A percentile compares a stretch with the other conserved stretches of the same genome.
Evolutionary conservation across 345 rosid genomes (phyloP).

Genomic region (Hirschfeldia incana): DNA sequence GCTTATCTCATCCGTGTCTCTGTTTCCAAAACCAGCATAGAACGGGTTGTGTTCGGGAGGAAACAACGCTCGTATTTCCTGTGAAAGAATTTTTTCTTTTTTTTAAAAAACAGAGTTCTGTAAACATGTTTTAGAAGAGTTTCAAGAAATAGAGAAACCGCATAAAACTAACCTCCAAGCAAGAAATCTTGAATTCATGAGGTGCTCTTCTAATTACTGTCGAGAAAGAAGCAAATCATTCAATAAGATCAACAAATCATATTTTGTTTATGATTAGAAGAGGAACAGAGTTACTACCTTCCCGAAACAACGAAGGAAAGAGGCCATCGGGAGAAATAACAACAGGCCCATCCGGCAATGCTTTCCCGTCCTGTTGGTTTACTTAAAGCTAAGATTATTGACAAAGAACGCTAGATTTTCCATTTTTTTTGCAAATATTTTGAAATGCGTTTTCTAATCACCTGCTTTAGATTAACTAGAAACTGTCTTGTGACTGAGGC

Average conservation of each 20-base stretch:
- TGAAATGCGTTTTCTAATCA: slow-evolving; percentile 19
- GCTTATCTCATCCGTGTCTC: slow-evolving; percentile 97
- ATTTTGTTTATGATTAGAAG: background rate
- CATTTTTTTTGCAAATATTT: background rate
- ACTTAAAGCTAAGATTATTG: background rate
- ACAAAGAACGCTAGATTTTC: background rate
- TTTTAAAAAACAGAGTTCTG: background rate
- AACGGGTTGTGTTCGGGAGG: slow-evolving; percentile 89
- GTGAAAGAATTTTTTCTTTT: no score
- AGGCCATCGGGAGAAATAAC: slow-evolving; percentile 98
- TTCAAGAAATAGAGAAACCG: slow-evolving; percentile 9
- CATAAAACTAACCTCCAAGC: slow-evolving; percentile 76
- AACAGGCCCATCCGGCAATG: slow-evolving; percentile 96
- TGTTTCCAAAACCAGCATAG: slow-evolving; percentile 98
- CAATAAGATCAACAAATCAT: slow-evolving; percentile 2
- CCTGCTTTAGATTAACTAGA: slow-evolving; percentile 90
- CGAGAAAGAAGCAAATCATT: slow-evolving; percentile 4
- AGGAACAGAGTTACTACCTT: slow-evolving; percentile 64
- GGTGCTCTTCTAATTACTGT: slow-evolving; percentile 97
- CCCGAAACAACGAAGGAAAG: slow-evolving; percentile 88
- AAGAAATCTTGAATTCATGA: slow-evolving; percentile 96
- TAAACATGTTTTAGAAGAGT: background rate
- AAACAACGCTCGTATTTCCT: slow-evolving; percentile 87
- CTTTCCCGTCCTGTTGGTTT: slow-evolving; percentile 73
- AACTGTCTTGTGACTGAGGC: slow-evolving; percentile 86